Evolutionary conservation across 1,139 yeast species (phyloP), one percentile per base, ranked within the genome.

Genomic region (Debaryomyces psychrophilus): DNA sequence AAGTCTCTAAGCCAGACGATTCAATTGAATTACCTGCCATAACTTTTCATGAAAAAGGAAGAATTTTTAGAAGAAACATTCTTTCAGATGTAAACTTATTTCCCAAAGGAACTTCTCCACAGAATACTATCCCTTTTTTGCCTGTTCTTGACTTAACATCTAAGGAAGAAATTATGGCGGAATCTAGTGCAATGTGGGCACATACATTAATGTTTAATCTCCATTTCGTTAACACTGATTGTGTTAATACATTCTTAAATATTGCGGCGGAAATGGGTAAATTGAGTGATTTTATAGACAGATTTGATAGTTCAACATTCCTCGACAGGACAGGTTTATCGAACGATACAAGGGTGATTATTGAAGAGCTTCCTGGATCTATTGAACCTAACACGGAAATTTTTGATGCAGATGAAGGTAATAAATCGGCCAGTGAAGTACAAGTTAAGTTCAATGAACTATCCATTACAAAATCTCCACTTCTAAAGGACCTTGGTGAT

Each of bases 151-250:
- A 73, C 27, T 62, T 85, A 9, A 56, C 62, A 1, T 64, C 69
- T 5, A 54, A 61, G 3, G 51, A 56, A 1, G 82, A 83, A 50
- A 68, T 88, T 1, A 50, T 87, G 43, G 84, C 87, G 0, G 98
- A 92, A 65, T 82, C 95, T 0, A 76, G 82, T 46, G 98, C 98
- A 0, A 49, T 92, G 9, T 82, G 95, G 84, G 78, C 78, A 2
- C 85, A 77, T 57, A 65, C 80, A 9, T 52, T 78, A 12, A 60
- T 74, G 34, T 60, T 64, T 37, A 64, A 69, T 41, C 83, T 82
- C 0, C 57, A 64, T 0, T 62, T 73, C 31, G 62, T 87, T 26
- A 76, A 69, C 42, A 58, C 59, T 1, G 68, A 71, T 22, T 64
- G 77, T 8, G 65, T 82, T 14, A 75, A 78, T 37, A 71, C 83